Conservation (phyloP, 495 filamentous ascomycete species). For the Xylaria bambusicola region DNA sequence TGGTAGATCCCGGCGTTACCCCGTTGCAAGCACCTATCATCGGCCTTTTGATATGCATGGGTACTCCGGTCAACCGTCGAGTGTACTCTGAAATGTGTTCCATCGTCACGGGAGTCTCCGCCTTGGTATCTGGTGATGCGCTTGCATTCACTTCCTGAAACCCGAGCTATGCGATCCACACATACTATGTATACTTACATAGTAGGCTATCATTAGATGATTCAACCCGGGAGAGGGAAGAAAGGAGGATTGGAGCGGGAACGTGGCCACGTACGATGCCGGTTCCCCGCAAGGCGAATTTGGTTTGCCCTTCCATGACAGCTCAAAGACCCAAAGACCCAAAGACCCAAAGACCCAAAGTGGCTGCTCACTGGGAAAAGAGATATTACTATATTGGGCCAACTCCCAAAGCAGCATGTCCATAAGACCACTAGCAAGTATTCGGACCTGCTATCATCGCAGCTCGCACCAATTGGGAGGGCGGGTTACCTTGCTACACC, state of each 20-base stretch:
- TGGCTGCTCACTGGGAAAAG: neutral
- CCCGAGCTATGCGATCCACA: too few relatives aligned
- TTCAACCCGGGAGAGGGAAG: too few relatives aligned
- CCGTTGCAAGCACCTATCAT: neutral
- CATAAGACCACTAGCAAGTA: too few relatives aligned
- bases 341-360: neutral
- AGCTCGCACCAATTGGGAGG: neutral
- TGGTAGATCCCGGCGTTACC: slow-evolving; percentile 8
- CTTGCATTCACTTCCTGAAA: too few relatives aligned
- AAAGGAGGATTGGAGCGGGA: too few relatives aligned
- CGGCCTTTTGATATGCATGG: too few relatives aligned
- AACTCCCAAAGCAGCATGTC: neutral
- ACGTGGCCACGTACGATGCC: neutral
- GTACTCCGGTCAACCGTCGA: too few relatives aligned
- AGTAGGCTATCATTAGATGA: too few relatives aligned
- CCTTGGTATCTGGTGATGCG: neutral
- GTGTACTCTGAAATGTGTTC: too few relatives aligned
- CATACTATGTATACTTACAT: too few relatives aligned
- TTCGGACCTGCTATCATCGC: neutral
- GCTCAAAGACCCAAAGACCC: too few relatives aligned
- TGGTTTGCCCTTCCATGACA: neutral
- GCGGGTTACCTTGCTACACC: neutral
- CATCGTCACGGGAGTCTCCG: neutral
- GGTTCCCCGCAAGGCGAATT: neutral
- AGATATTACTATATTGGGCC: slow-evolving; percentile 7